Conservation (phyloP, 2,329 filamentous ascomycete genomes). For the Lachnellula willkommii region DNA sequence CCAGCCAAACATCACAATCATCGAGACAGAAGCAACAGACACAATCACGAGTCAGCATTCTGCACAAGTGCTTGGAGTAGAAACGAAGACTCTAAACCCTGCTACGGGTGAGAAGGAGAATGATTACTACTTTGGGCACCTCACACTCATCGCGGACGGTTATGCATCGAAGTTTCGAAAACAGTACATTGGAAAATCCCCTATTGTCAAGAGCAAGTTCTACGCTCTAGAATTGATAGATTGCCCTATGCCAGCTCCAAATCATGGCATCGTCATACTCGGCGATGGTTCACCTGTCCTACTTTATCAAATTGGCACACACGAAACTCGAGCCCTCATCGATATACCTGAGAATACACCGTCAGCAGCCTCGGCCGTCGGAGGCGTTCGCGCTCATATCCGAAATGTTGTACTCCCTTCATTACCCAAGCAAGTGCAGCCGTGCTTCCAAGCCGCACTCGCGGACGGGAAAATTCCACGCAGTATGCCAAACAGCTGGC, state of each 20-base stretch:
- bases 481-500: conserved; percentile 93
- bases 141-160: conserved; percentile 88
- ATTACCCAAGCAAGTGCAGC: conserved; percentile 66
- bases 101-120: conserved; percentile 50
- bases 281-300: conserved; percentile 73
- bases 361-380: conserved; percentile 65
- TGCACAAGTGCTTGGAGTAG: conserved; percentile 75
- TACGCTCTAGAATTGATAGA: conserved; percentile 91
- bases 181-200: conserved; percentile 60
- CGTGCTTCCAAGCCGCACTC: conserved; percentile 70
- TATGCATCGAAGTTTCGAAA: conserved; percentile 91
- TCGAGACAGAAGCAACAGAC: conserved; percentile 81
- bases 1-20: conserved; percentile 78
- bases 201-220: conserved; percentile 78
- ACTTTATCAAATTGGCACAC: conserved; percentile 93
- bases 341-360: conserved; percentile 77
- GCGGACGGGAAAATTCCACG: conserved; percentile 69
- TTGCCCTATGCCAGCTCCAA: conserved; percentile 66
- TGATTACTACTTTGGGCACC: conserved; percentile 80
- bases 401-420: conserved; percentile 71
- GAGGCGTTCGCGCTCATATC: conserved; percentile 82
- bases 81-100: conserved; percentile 60
- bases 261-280: conserved; percentile 84
- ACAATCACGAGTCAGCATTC: conserved; percentile 66
- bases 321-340: conserved; percentile 84